A percentile compares a stretch with the other conserved stretches of the same genome.
Conservation (phyloP, 2,329 filamentous ascomycete genomes). For the Simplicillium aogashimaense region DNA sequence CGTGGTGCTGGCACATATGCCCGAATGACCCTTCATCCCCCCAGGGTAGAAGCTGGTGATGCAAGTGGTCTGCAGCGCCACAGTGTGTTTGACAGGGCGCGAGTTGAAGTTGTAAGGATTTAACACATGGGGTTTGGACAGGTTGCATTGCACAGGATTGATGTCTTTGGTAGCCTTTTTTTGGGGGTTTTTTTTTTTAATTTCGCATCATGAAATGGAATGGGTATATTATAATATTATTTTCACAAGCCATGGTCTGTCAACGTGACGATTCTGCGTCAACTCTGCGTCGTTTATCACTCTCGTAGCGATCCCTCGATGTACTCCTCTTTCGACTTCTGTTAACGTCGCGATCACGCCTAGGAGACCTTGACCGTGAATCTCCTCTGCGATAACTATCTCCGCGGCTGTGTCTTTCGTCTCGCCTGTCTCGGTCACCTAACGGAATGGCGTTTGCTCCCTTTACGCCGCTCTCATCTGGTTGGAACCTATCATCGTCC, state of each 20-base stretch:
- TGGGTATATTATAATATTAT: neutral
- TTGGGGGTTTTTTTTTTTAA: neutral
- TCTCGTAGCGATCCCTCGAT: conserved; percentile 42
- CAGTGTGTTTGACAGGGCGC: conserved; percentile 68
- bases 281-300: conserved; percentile 50
- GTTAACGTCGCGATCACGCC: conserved; percentile 33
- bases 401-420: conserved; percentile 20
- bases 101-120: conserved; percentile 82
- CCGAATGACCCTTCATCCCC: conserved; percentile 64
- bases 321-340: conserved; percentile 46
- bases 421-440: conserved; percentile 49
- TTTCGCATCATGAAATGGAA: neutral
- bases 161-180: neutral
- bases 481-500: conserved; percentile 43
- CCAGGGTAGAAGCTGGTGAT: conserved; percentile 47
- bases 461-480: conserved; percentile 33
- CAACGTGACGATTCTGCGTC: conserved; percentile 24
- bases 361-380: conserved; percentile 45
- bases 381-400: conserved; percentile 22
- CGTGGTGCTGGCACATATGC: conserved; percentile 80
- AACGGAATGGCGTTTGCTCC: conserved; percentile 65
- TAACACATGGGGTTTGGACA: conserved; percentile 20
- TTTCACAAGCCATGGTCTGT: conserved; percentile 12
- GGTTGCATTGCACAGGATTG: neutral
- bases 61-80: conserved; percentile 55